Conservation (phyloP, 371 early-diverging fungal genomes). For the Funneliformis caledonium region DNA sequence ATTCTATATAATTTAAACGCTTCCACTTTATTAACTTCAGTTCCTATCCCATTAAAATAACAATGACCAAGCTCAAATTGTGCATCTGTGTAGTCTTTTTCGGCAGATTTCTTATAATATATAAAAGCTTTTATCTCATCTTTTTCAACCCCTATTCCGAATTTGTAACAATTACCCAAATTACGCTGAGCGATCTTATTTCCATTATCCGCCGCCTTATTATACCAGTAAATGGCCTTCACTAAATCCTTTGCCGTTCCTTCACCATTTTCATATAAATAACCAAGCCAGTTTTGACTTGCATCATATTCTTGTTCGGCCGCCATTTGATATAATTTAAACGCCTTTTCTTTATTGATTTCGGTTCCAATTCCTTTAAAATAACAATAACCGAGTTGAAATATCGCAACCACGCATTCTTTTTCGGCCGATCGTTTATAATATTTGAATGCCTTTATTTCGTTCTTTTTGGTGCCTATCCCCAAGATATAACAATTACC, state of each 20-base stretch:
- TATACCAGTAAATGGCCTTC: slow-evolving; percentile 22
- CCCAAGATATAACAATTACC: slow-evolving; percentile 5
- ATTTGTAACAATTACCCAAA: not conserved
- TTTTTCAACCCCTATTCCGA: not conserved
- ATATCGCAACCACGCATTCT: not conserved
- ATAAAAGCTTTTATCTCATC: not conserved
- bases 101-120: too few relatives aligned
- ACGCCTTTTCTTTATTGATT: slow-evolving; percentile 45
- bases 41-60: too few relatives aligned
- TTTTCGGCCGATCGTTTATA: slow-evolving; percentile 8
- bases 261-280: slow-evolving; percentile 6
- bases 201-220: not conserved
- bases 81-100: too few relatives aligned
- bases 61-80: too few relatives aligned
- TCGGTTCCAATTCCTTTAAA: slow-evolving; percentile 59
- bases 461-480: not conserved
- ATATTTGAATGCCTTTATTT: not conserved
- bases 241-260: not conserved
- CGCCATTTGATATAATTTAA: not conserved
- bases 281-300: not conserved
- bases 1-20: too few relatives aligned
- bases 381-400: slow-evolving; percentile 67
- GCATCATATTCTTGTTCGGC: slow-evolving; percentile 1
- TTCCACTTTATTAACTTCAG: too few relatives aligned
- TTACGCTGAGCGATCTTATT: not conserved